phyloP scores from a whole-genome alignment of 1,284 basidiomycete species.

The Pseudozyma thailandica region DNA sequence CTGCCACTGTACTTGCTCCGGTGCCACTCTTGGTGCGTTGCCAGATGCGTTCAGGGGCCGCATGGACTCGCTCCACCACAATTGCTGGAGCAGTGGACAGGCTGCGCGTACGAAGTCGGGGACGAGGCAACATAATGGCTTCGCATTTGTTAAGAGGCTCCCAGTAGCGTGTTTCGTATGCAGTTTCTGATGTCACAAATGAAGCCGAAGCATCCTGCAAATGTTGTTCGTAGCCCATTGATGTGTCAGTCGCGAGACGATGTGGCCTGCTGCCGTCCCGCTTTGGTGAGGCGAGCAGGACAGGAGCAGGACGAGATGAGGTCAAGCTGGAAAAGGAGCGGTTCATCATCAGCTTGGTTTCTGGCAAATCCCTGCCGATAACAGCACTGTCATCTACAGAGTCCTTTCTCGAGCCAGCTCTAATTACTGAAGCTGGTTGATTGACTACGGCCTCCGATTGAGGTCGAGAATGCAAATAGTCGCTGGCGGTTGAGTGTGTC shows the following conservation, averaged over 20 bases:
- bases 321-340: no score
- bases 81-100: not conserved
- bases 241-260: no score
- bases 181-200: constrained; percentile 4
- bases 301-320: no score
- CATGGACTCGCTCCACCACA: constrained; percentile 15
- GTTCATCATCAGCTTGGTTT: no score
- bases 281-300: no score
- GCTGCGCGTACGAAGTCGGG: constrained; percentile 32
- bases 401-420: no score
- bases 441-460: not conserved
- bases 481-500: not conserved
- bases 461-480: no score
- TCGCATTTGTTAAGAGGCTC: constrained; percentile 37
- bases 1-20: not conserved
- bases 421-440: not conserved
- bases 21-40: not conserved
- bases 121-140: constrained; percentile 24
- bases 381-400: no score
- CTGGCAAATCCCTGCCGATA: no score
- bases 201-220: not conserved
- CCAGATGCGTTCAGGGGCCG: constrained; percentile 26
- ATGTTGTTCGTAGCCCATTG: no score
- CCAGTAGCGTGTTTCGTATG: constrained; percentile 7
- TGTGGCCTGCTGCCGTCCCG: no score